Percentiles rank a stretch among this genome's conserved stretches.
Conservation (phyloP, 768 basidiomycete species). For the Trametes gibbosa region DNA sequence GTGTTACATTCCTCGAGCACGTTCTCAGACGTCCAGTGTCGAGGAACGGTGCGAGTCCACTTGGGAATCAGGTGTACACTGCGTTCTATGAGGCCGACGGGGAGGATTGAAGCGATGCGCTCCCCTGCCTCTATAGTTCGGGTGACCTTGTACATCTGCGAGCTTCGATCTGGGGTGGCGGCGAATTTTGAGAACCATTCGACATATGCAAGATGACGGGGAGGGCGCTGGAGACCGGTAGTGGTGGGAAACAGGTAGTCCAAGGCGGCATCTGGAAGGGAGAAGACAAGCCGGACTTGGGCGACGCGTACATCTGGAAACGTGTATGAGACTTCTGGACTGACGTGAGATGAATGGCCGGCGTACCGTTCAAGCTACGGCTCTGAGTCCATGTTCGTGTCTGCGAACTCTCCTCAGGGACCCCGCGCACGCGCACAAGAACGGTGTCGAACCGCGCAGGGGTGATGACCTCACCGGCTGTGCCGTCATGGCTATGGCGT, state of each 20-base stretch:
- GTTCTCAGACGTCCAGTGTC: constrained; percentile 30
- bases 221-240: not conserved
- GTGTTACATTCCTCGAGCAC: constrained; percentile 29
- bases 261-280: constrained; percentile 5
- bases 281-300: constrained; percentile 27
- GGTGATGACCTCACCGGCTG: constrained; percentile 5
- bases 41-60: constrained; percentile 30
- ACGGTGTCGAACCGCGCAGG: constrained; percentile 37
- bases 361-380: not conserved
- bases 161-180: constrained; percentile 17
- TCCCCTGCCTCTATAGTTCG: constrained; percentile 1
- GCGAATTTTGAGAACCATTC: constrained; percentile 30
- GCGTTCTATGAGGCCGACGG: constrained; percentile 19
- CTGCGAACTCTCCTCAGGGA: not conserved
- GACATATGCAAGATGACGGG: constrained; percentile 28
- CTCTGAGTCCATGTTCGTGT: not conserved
- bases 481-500: constrained; percentile 3
- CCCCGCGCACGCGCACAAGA: constrained; percentile 22
- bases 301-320: constrained; percentile 26
- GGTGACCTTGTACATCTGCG: constrained; percentile 27
- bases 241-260: not conserved
- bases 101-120: constrained; percentile 24
- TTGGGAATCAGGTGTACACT: constrained; percentile 35
- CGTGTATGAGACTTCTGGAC: no score
- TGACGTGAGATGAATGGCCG: not conserved